These are phyloP conservation scores for Debaryomyces tyrocola DNA, from an alignment of 805 yeast species.

Conservation along the genomic window DNA sequence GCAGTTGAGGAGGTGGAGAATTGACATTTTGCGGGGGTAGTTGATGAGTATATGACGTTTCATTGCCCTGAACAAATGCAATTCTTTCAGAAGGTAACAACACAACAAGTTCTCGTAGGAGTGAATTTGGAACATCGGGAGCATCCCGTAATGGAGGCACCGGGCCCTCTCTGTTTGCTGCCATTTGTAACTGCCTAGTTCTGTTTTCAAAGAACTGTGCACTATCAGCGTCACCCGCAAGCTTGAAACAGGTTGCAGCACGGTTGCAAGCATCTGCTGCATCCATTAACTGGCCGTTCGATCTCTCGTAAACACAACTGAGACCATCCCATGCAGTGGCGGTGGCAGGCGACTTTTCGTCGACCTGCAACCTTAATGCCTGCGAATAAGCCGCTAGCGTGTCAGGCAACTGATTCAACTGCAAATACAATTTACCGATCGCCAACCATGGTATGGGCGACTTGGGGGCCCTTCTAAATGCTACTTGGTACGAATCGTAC, in stretches of 20 bases:
- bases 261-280: constrained; percentile 60
- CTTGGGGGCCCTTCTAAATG: constrained; percentile 51
- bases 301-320: constrained; percentile 60
- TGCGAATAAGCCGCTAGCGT: constrained; percentile 69
- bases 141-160: constrained; percentile 46
- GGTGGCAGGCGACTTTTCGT: constrained; percentile 45
- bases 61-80: constrained; percentile 31
- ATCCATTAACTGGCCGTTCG: constrained; percentile 59
- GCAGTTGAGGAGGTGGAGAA: constrained; percentile 4
- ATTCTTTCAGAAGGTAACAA: constrained; percentile 42
- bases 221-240: constrained; percentile 44
- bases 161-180: constrained; percentile 44
- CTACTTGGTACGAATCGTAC: constrained; percentile 55
- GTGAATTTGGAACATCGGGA: constrained; percentile 46
- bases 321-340: constrained; percentile 66
- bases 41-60: not conserved
- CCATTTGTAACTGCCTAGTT: constrained; percentile 42
- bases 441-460: constrained; percentile 68
- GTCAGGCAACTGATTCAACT: constrained; percentile 60
- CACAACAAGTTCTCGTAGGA: constrained; percentile 44
- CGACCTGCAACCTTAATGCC: constrained; percentile 53
- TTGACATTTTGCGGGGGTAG: constrained; percentile 7
- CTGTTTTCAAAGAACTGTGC: constrained; percentile 45
- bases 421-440: constrained; percentile 60
- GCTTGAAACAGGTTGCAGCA: constrained; percentile 50